Conservation (phyloP, 2,329 filamentous ascomycete species). For the Epicoccum nigrum region DNA sequence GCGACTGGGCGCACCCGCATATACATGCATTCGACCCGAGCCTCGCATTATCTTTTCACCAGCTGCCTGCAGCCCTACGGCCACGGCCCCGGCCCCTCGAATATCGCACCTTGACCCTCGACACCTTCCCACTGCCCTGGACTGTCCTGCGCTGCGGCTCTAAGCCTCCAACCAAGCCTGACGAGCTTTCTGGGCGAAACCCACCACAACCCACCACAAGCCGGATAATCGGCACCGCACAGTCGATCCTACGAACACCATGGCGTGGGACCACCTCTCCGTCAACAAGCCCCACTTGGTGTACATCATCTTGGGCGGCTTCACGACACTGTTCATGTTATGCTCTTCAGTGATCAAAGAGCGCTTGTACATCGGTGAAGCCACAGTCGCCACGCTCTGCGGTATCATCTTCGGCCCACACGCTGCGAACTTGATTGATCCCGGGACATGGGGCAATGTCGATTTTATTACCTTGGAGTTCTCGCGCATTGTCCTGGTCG, state of each 20-base stretch:
- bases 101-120: conserved; percentile 5
- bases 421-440: conserved; percentile 81
- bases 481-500: conserved; percentile 85
- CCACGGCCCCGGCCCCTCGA: conserved; percentile 21
- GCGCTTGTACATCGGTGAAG: conserved; percentile 97
- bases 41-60: conserved; percentile 26
- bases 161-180: conserved; percentile 23
- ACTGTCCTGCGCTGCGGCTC: background rate
- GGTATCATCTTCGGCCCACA: conserved; percentile 89
- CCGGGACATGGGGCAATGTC: conserved; percentile 75
- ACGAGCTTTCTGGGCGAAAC: conserved; percentile 15
- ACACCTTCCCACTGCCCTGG: background rate
- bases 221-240: conserved; percentile 14
- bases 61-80: conserved; percentile 22
- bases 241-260: conserved; percentile 43
- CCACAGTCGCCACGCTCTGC: conserved; percentile 87
- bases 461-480: conserved; percentile 90
- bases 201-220: conserved; percentile 12
- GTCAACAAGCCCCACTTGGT: conserved; percentile 97
- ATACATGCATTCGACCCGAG: conserved; percentile 53
- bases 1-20: conserved; percentile 57
- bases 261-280: conserved; percentile 81
- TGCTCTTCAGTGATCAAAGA: conserved; percentile 98
- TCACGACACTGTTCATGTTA: conserved; percentile 97
- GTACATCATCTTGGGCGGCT: conserved; percentile 96